Evolutionary conservation across 1,139 yeast species (phyloP).

Genomic region (Yamadazyma spencermartinsiae): DNA sequence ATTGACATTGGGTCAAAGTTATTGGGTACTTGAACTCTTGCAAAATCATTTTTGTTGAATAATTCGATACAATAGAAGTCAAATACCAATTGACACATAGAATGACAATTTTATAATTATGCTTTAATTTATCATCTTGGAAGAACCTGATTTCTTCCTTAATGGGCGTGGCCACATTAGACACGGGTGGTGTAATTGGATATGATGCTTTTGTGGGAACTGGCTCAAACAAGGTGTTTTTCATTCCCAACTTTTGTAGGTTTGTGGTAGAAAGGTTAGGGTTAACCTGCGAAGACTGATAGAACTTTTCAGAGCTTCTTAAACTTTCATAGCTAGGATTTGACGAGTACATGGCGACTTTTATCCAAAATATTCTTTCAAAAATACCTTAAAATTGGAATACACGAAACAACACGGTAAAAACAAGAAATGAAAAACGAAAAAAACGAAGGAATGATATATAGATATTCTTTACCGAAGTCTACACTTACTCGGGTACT

Average conservation of each 20-base stretch:
- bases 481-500: too few relatives aligned
- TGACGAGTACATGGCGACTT: constrained; percentile 17
- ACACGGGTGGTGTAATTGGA: constrained; percentile 41
- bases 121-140: constrained; percentile 11
- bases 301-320: constrained; percentile 9
- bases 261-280: constrained; percentile 34
- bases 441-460: too few relatives aligned
- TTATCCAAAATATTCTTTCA: too few relatives aligned
- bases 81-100: constrained; percentile 78
- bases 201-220: constrained; percentile 15
- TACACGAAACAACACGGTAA: too few relatives aligned
- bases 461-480: too few relatives aligned
- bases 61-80: constrained; percentile 78
- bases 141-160: constrained; percentile 7
- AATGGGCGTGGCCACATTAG: constrained; percentile 36
- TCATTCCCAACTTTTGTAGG: constrained; percentile 17
- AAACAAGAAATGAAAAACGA: not conserved
- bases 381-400: too few relatives aligned
- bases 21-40: constrained; percentile 73
- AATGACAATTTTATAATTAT: constrained; percentile 30
- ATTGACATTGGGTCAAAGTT: constrained; percentile 83
- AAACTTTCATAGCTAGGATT: constrained; percentile 18
- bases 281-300: constrained; percentile 20
- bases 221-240: constrained; percentile 13
- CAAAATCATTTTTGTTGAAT: constrained; percentile 75